Percentiles rank a stretch among this genome's conserved stretches.
Evolutionary conservation across 495 filamentous ascomycete species (phyloP).

Genomic region (Lophium mytilinum): DNA sequence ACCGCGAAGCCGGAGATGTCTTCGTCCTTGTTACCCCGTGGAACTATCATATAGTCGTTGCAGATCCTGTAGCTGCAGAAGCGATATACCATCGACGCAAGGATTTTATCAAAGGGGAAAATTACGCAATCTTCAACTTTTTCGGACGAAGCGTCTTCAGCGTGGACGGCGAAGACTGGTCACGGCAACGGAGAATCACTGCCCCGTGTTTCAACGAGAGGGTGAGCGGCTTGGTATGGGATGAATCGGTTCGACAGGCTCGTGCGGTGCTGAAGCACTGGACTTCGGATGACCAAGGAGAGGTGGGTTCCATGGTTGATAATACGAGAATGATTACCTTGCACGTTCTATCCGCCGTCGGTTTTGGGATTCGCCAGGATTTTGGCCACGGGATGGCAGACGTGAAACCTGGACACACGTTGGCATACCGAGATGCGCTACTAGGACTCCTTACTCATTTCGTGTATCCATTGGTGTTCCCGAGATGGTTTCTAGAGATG

Average conservation of each 20-base stretch:
- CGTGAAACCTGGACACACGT: neutral
- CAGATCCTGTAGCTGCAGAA: neutral
- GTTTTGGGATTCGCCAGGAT: constrained; percentile 13
- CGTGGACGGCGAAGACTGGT: constrained; percentile 20
- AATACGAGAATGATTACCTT: constrained; percentile 20
- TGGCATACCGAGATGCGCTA: constrained; percentile 19
- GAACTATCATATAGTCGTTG: neutral
- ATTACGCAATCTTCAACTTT: neutral
- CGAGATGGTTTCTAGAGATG: neutral
- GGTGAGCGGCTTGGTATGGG: constrained; percentile 18
- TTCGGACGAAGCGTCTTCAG: constrained; percentile 28
- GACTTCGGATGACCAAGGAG: constrained; percentile 3
- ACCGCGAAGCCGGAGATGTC: neutral
- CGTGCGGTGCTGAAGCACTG: constrained; percentile 12
- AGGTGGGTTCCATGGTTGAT: constrained; percentile 5
- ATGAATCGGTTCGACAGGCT: constrained; percentile 20
- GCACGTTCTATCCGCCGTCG: constrained; percentile 17
- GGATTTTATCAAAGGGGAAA: neutral
- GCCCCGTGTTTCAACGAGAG: constrained; percentile 26
- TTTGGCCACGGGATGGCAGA: constrained; percentile 3
- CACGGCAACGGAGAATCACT: constrained; percentile 22
- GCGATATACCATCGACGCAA: neutral
- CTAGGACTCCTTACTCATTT: constrained; percentile 7
- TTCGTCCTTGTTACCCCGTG: neutral
- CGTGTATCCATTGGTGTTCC: neutral